phyloP scores from a whole-genome alignment of 1,139 yeast species.

The Spencermartinsiella ligniputridi region DNA sequence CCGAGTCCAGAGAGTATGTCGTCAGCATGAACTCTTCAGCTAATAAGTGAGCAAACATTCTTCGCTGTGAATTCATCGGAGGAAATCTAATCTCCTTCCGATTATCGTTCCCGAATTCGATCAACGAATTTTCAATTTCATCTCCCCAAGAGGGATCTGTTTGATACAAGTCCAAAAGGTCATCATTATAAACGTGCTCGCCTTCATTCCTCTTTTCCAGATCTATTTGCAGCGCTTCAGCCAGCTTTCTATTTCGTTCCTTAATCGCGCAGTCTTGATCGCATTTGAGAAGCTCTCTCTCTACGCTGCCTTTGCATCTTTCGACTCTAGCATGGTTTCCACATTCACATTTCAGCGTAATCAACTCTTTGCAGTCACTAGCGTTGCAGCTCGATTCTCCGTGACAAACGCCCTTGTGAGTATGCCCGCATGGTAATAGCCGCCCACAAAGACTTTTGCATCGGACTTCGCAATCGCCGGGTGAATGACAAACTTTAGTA shows the following conservation, averaged over 20 bases:
- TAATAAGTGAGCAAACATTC: conserved; percentile 66
- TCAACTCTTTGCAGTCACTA: conserved; percentile 47
- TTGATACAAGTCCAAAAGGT: conserved; percentile 26
- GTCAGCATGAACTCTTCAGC: conserved; percentile 56
- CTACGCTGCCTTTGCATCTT: conserved; percentile 14
- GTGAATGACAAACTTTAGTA: conserved; percentile 51
- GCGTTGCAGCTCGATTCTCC: conserved; percentile 48
- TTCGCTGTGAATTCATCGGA: conserved; percentile 66
- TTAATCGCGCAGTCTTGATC: conserved; percentile 64
- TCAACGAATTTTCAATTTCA: conserved; percentile 51
- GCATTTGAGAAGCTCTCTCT: conserved; percentile 43
- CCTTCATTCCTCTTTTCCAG: conserved; percentile 10
- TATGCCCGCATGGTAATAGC: conserved; percentile 60
- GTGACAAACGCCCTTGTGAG: conserved; percentile 62
- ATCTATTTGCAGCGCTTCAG: conserved; percentile 53
- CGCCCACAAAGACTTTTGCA: conserved; percentile 54
- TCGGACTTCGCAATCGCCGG: conserved; percentile 34
- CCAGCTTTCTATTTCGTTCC: conserved; percentile 57
- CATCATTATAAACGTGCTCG: conserved; percentile 22
- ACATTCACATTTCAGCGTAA: conserved; percentile 58
- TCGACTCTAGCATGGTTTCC: conserved; percentile 45
- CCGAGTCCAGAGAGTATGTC: conserved; percentile 75
- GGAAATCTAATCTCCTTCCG: conserved; percentile 53
- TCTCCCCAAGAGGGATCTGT: conserved; percentile 32
- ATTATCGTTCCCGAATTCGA: conserved; percentile 43